Percentiles rank a stretch among this genome's conserved stretches.
These are phyloP conservation scores for Curvularia sp. DNA, from an alignment of 2,329 filamentous ascomycete genomes.

Conservation along the genomic window DNA sequence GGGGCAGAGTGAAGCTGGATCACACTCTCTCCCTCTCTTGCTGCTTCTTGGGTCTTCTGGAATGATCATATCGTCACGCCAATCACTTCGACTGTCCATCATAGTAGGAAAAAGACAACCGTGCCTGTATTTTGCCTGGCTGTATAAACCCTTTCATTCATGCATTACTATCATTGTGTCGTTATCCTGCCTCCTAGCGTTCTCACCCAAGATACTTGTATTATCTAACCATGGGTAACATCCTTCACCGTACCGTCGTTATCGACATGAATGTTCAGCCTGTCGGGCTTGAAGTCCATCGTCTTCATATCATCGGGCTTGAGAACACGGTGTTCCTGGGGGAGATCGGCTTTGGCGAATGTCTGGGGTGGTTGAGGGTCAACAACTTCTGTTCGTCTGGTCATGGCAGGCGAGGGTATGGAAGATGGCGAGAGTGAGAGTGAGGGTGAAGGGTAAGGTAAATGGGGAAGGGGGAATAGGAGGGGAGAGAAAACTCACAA, in stretches of 20 bases:
- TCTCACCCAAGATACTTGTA: no score
- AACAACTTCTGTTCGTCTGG: not conserved
- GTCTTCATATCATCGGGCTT: slow-evolving; percentile 56
- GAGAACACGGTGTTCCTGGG: slow-evolving; percentile 56
- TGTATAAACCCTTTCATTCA: no score
- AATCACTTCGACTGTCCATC: no score
- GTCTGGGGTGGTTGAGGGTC: slow-evolving; percentile 44
- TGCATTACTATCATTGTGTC: no score
- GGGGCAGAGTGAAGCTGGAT: not conserved
- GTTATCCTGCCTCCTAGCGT: no score
- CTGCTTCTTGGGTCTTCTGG: no score
- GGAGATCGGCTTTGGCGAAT: slow-evolving; percentile 59
- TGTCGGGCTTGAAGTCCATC: slow-evolving; percentile 57
- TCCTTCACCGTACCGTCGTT: slow-evolving; percentile 59
- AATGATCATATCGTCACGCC: no score
- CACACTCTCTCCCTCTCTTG: not conserved
- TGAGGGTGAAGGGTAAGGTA: not conserved
- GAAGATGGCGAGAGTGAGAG: no score
- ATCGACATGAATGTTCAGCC: slow-evolving; percentile 58
- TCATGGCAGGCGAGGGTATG: no score
- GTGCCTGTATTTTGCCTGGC: no score
- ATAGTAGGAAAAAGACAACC: no score
- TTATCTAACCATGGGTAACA: slow-evolving; percentile 54
- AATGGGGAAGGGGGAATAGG: not conserved
- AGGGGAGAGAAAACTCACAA: slow-evolving; percentile 41